Evolutionary conservation across 2,329 filamentous ascomycete genomes (phyloP).

Genomic region (Helotiales sp.): DNA sequence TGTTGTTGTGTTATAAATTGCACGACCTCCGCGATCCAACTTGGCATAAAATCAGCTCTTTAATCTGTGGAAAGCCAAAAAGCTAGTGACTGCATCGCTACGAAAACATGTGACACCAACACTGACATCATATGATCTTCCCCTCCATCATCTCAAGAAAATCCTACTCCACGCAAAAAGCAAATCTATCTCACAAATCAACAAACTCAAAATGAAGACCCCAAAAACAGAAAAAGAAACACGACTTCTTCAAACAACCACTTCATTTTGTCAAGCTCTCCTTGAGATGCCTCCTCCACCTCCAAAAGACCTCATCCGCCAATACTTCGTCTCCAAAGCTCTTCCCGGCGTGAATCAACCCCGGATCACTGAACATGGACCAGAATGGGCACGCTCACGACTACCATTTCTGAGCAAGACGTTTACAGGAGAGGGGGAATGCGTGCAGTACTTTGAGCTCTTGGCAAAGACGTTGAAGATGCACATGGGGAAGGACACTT

Average conservation of each 20-base stretch:
- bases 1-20: too few species aligned
- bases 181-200: too few species aligned
- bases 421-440: conserved; percentile 35
- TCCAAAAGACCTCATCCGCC: conserved; percentile 1
- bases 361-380: conserved; percentile 43
- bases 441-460: conserved; percentile 40
- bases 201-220: too few species aligned
- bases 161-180: too few species aligned
- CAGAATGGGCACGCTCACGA: conserved; percentile 36
- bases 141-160: not conserved
- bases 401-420: conserved; percentile 42
- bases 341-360: not conserved
- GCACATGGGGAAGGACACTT: not conserved
- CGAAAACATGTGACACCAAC: too few species aligned
- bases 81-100: too few species aligned
- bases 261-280: conserved; percentile 10
- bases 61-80: too few species aligned
- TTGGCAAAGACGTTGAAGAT: conserved; percentile 34
- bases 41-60: too few species aligned
- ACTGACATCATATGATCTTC: not conserved
- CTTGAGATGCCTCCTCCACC: not conserved
- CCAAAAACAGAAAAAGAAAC: not conserved
- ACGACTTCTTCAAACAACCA: not conserved
- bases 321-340: conserved; percentile 10
- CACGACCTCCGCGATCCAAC: too few species aligned